These are phyloP conservation scores for Zygosaccharomyces bisporus DNA, from an alignment of 805 yeast genomes.

Conservation along the genomic window DNA sequence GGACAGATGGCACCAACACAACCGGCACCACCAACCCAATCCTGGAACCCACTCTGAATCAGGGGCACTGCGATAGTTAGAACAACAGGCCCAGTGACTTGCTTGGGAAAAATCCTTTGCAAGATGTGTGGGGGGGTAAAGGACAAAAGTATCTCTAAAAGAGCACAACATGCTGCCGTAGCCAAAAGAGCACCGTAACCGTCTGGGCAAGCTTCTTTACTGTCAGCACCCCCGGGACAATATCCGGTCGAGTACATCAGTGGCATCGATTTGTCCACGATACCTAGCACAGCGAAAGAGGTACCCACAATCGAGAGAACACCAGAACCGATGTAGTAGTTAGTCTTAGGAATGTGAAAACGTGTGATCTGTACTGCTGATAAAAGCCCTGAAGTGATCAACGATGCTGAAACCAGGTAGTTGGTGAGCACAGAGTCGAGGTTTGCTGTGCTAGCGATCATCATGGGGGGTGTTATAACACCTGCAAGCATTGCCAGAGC, in stretches of 20 bases:
- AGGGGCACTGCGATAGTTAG: constrained; percentile 72
- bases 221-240: constrained; percentile 62
- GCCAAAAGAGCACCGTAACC: constrained; percentile 88
- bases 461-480: constrained; percentile 75
- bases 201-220: constrained; percentile 78
- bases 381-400: constrained; percentile 67
- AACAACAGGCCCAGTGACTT: constrained; percentile 93
- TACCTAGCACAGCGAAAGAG: constrained; percentile 81
- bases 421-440: constrained; percentile 48
- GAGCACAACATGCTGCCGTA: constrained; percentile 72
- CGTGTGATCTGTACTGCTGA: constrained; percentile 77
- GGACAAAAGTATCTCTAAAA: constrained; percentile 67
- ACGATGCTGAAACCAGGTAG: constrained; percentile 65
- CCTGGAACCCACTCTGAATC: constrained; percentile 67
- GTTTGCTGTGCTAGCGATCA: constrained; percentile 63
- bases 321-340: constrained; percentile 82
- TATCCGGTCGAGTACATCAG: constrained; percentile 71
- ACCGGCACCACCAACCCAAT: constrained; percentile 86
- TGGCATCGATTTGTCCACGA: constrained; percentile 71
- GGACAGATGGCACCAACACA: constrained; percentile 52
- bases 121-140: constrained; percentile 71
- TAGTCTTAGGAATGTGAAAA: constrained; percentile 69
- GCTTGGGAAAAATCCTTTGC: constrained; percentile 77
- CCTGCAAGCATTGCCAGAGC: constrained; percentile 91
- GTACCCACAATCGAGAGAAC: constrained; percentile 87